Evolutionary conservation across 768 basidiomycete species (phyloP).

Genomic region (Russula sp.): DNA sequence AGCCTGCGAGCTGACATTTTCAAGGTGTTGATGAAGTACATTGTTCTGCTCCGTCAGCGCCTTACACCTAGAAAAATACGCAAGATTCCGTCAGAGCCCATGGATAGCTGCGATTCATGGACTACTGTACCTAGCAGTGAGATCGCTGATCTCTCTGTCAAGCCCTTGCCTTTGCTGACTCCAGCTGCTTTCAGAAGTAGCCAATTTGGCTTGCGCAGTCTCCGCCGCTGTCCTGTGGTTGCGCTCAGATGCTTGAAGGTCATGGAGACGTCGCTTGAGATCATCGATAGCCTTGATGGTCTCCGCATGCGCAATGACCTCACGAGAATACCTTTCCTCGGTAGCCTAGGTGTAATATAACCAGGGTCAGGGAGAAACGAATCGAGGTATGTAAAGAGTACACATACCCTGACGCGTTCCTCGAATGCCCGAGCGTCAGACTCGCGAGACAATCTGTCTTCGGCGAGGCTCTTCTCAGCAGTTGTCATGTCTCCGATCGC

Average conservation of each 20-base stretch:
- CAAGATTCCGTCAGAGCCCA: not conserved
- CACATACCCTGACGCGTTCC: conserved; percentile 56
- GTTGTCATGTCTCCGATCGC: conserved; percentile 75
- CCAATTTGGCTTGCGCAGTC: conserved; percentile 66
- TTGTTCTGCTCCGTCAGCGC: conserved; percentile 72
- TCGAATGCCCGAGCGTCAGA: conserved; percentile 60
- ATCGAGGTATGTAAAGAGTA: not conserved
- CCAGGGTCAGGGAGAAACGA: not conserved
- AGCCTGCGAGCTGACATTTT: conserved; percentile 76
- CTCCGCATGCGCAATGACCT: conserved; percentile 81
- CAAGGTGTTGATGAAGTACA: conserved; percentile 75
- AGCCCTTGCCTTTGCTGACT: conserved; percentile 66
- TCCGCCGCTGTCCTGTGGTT: conserved; percentile 58
- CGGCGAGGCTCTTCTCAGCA: conserved; percentile 62
- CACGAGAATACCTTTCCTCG: conserved; percentile 73
- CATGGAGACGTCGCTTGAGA: conserved; percentile 55
- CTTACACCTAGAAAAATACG: conserved; percentile 42
- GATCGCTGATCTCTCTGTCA: conserved; percentile 68
- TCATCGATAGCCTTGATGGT: conserved; percentile 64
- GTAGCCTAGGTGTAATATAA: conserved; percentile 41
- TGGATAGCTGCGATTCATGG: not conserved
- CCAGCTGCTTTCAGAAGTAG: conserved; percentile 73
- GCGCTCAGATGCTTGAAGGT: conserved; percentile 44
- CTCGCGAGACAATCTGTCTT: conserved; percentile 54
- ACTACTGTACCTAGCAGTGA: conserved; percentile 53